Evolutionary conservation across 352 stramenopile genomes (phyloP).

Genomic region (Labyrinthula sp.): DNA sequence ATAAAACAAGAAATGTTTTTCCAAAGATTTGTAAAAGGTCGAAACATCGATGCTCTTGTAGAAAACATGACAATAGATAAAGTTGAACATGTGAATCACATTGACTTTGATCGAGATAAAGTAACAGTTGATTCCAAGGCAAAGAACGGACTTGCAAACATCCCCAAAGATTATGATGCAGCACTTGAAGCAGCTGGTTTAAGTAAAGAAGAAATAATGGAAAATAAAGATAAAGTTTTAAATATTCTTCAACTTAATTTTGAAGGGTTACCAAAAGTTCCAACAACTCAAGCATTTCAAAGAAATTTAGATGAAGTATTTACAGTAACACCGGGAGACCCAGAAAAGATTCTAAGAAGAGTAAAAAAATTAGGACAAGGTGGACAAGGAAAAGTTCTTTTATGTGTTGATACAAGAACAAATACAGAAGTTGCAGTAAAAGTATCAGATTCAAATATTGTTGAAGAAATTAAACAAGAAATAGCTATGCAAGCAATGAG

Average conservation of each 20-base stretch:
- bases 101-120: slow-evolving; percentile 38
- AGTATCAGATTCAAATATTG: slow-evolving; percentile 31
- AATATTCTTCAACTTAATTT: slow-evolving; percentile 45
- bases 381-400: slow-evolving; percentile 41
- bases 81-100: too few relatives aligned
- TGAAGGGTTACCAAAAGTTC: slow-evolving; percentile 35
- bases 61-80: too few relatives aligned
- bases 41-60: too few relatives aligned
- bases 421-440: slow-evolving; percentile 41
- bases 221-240: slow-evolving; percentile 43
- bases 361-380: slow-evolving; percentile 41
- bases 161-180: slow-evolving; percentile 39
- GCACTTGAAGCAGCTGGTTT: slow-evolving; percentile 44
- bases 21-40: too few relatives aligned
- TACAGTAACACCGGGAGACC: slow-evolving; percentile 37
- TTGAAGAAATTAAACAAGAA: slow-evolving; percentile 41
- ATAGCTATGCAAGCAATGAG: slow-evolving; percentile 41
- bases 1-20: too few relatives aligned
- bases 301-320: slow-evolving; percentile 31
- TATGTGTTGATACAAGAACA: slow-evolving; percentile 32
- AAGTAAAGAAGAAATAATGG: slow-evolving; percentile 43
- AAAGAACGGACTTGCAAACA: slow-evolving; percentile 37
- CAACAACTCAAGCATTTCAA: slow-evolving; percentile 16
- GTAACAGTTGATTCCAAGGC: slow-evolving; percentile 37
- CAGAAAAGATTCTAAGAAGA: slow-evolving; percentile 30